Conservation (phyloP, 2,329 filamentous ascomycete species). For the Fusarium hostae region DNA sequence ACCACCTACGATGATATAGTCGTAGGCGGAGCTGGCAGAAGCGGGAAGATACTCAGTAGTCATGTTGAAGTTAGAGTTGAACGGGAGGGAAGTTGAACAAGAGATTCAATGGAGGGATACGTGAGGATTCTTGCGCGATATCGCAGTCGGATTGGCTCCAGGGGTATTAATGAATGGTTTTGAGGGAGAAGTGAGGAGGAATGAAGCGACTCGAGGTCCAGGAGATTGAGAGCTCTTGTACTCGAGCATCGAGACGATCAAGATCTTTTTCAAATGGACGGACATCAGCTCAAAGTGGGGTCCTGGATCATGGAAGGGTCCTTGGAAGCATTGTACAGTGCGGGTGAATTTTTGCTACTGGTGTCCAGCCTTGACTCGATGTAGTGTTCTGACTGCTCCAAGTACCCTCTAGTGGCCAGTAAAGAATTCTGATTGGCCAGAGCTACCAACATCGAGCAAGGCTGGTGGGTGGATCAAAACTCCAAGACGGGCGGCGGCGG, state of each 20-base stretch:
- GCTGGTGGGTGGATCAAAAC: constrained; percentile 37
- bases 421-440: constrained; percentile 16
- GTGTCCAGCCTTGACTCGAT: constrained; percentile 10
- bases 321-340: constrained; percentile 20
- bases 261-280: constrained; percentile 32
- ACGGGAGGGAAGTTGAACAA: neutral
- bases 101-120: neutral
- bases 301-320: constrained; percentile 11
- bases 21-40: constrained; percentile 74
- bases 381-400: constrained; percentile 17
- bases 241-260: constrained; percentile 22
- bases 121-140: neutral
- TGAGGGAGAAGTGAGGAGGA: neutral
- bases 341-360: neutral
- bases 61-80: constrained; percentile 55
- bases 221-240: constrained; percentile 21
- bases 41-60: constrained; percentile 75
- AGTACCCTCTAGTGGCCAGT: constrained; percentile 2
- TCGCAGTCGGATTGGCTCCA: neutral
- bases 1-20: constrained; percentile 88
- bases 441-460: constrained; percentile 8
- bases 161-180: neutral
- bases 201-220: neutral
- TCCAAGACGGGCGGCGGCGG: constrained; percentile 24
- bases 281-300: constrained; percentile 24